These are phyloP conservation scores for Albatrellus ellisii DNA, from an alignment of 768 basidiomycete genomes.

Conservation along the genomic window DNA sequence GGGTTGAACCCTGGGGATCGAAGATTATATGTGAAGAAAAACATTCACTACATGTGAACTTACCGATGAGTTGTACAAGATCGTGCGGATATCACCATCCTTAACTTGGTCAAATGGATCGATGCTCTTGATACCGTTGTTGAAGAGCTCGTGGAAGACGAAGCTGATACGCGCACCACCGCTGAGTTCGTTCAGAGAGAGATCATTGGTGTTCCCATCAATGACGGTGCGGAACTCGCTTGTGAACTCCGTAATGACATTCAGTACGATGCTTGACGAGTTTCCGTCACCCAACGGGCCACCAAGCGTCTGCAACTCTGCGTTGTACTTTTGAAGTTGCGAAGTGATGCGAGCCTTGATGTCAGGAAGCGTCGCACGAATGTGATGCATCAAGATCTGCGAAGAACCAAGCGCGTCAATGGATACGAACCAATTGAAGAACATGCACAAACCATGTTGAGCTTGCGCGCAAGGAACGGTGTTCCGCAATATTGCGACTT, in stretches of 20 bases:
- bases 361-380: constrained; percentile 93
- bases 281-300: constrained; percentile 77
- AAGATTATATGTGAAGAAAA: neutral
- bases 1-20: constrained; percentile 73
- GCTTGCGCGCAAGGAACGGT: constrained; percentile 88
- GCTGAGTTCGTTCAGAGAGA: constrained; percentile 91
- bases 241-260: constrained; percentile 98
- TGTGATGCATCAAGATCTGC: constrained; percentile 98
- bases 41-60: constrained; percentile 20
- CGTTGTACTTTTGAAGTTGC: constrained; percentile 79
- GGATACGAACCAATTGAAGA: neutral
- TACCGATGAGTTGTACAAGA: constrained; percentile 96
- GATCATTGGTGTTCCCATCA: constrained; percentile 94
- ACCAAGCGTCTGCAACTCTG: constrained; percentile 75
- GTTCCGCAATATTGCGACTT: constrained; percentile 97
- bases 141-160: constrained; percentile 97
- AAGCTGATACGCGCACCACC: constrained; percentile 98
- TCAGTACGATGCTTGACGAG: constrained; percentile 84
- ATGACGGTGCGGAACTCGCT: constrained; percentile 94
- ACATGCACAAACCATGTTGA: constrained; percentile 63
- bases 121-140: constrained; percentile 88
- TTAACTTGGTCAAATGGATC: constrained; percentile 99
- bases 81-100: constrained; percentile 92
- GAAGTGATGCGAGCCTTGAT: constrained; percentile 93
- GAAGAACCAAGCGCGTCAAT: neutral